Percentiles rank a stretch among this genome's conserved stretches.
phyloP scores from a whole-genome alignment of 306 rosid genomes.

The Vigna radiata region DNA sequence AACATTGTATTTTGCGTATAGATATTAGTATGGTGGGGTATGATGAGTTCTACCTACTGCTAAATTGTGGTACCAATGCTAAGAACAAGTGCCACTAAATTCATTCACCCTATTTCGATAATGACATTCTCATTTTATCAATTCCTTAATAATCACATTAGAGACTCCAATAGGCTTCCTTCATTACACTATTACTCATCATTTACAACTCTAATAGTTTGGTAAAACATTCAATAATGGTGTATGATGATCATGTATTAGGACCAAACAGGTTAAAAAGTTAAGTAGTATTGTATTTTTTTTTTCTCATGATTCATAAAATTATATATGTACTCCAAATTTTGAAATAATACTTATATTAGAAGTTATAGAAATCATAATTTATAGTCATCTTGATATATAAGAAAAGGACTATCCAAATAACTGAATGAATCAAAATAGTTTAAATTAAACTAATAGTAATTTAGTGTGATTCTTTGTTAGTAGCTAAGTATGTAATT shows the following conservation, averaged over 20 bases:
- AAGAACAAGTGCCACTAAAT: constrained; percentile 36
- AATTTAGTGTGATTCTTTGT: too few species aligned
- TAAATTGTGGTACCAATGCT: constrained; percentile 41
- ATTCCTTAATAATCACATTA: constrained; percentile 38
- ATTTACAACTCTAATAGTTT: background rate
- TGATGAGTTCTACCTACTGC: constrained; percentile 41
- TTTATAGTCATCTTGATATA: too few species aligned
- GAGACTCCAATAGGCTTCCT: constrained; percentile 2
- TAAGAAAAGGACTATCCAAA: too few species aligned
- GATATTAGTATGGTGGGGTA: constrained; percentile 44
- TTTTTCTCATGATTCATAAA: too few species aligned
- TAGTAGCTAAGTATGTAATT: too few species aligned
- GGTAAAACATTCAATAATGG: background rate
- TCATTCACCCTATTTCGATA: constrained; percentile 45
- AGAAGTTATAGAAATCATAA: too few species aligned
- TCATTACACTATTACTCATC: background rate
- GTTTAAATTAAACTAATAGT: too few species aligned
- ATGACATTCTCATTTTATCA: constrained; percentile 37
- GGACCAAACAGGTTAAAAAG: too few species aligned
- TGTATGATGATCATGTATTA: background rate
- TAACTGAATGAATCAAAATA: too few species aligned
- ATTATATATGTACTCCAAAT: too few species aligned
- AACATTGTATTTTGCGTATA: constrained; percentile 33
- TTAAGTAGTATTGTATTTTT: too few species aligned
- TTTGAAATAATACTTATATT: too few species aligned